Evolutionary conservation across 768 basidiomycete species (phyloP), one percentile per base, ranked within the genome.

Genomic region (Cubamyces sp.): DNA sequence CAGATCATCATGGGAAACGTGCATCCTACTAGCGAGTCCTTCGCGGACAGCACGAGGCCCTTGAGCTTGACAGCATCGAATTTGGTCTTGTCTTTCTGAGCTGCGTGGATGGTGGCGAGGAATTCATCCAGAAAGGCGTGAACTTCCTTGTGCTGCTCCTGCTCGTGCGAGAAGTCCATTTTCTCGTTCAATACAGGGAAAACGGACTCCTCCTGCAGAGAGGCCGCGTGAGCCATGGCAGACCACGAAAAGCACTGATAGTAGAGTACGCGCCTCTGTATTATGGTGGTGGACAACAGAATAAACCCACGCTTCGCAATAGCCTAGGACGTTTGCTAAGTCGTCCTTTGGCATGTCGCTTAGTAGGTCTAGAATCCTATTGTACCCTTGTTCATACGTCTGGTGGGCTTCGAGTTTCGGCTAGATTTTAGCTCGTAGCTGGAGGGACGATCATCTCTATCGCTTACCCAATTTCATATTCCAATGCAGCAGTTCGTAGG

Each of bases 301-400:
- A 41, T 66, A 54, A 3, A 70, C 76, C 77, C 77, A 79, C 4
- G 76, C 75, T 54, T 74, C 69, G 57, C 75, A 75, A 52, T 79
- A 78, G 1, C 77, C 76, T 5, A 80, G 67, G 57, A 79, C 78
- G 66, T 79, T 79, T 34, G 61, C 47, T n/a, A 79, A 69, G 59
- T 79, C 78, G 57, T 75, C 66, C n/a, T 60, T 61, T 0, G 78
- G 78, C 1, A 75, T 75, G 21, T 74, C 64, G 23, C 73, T 75
- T 21, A 80, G 75, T 55, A 70, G 71, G 3, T 68, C 64, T 21
- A 77, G 37, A 54, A 80, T 78, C 41, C 42, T 75, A 39, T 76
- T 71, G 64, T 74, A 79, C 9, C 73, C 78, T 3, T 70, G 54
- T 62, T 78, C 77, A 66, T 73, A 77, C n/a, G 72, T 67, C 9